Evolutionary conservation across 1,139 yeast genomes (phyloP).

Genomic region (Pichia norvegensis): DNA sequence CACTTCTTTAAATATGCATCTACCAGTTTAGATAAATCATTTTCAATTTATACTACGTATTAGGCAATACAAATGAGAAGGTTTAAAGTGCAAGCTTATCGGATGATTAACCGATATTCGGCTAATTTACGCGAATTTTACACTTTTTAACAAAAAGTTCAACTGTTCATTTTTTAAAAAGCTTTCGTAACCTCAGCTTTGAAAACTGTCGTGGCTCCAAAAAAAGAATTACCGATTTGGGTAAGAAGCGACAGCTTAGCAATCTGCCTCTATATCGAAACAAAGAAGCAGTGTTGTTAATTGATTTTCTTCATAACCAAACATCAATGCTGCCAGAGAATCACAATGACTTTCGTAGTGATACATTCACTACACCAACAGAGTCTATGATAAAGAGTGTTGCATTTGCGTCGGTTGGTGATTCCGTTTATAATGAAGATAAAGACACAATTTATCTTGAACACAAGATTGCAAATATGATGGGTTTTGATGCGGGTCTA

Average conservation of each 20-base stretch:
- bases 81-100: too few relatives aligned
- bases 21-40: too few relatives aligned
- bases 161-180: too few relatives aligned
- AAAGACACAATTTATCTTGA: constrained; percentile 59
- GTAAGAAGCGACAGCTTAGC: too few relatives aligned
- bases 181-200: neutral
- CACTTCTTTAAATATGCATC: too few relatives aligned
- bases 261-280: too few relatives aligned
- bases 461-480: constrained; percentile 51
- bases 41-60: too few relatives aligned
- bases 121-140: neutral
- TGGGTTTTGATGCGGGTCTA: constrained; percentile 80
- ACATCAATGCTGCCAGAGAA: constrained; percentile 12
- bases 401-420: constrained; percentile 62
- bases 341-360: constrained; percentile 54
- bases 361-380: constrained; percentile 90
- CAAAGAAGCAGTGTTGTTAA: too few relatives aligned
- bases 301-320: too few relatives aligned
- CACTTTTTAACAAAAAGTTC: neutral
- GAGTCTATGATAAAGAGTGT: constrained; percentile 61
- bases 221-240: too few relatives aligned
- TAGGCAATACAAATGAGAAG: too few relatives aligned
- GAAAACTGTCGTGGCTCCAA: neutral
- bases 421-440: constrained; percentile 85
- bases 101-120: neutral